Conservation (phyloP, 2,329 filamentous ascomycete genomes). For the Talaromyces sp. region DNA sequence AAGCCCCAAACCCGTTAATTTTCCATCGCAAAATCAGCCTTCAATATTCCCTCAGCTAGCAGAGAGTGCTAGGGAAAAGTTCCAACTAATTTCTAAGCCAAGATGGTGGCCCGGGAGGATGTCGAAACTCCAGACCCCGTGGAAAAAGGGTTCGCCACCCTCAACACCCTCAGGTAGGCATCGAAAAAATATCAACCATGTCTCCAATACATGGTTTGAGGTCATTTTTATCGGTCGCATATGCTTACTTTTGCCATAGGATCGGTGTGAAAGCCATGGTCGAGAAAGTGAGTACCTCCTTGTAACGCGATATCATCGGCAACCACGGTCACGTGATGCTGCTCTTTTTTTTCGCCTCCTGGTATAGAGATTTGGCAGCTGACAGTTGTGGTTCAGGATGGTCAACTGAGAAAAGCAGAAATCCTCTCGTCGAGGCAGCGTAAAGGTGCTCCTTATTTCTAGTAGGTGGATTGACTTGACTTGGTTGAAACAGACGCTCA, state of each 20-base stretch:
- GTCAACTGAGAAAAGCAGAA: conserved; percentile 82
- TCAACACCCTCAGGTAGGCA: conserved; percentile 71
- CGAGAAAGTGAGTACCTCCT: conserved; percentile 54
- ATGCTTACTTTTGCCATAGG: conserved; percentile 37
- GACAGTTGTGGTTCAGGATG: conserved; percentile 49
- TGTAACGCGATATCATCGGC: conserved; percentile 14
- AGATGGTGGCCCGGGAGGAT: conserved; percentile 54
- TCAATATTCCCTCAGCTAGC: not conserved
- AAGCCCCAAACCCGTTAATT: not conserved
- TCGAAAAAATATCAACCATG: conserved; percentile 3
- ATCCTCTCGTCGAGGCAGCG: conserved; percentile 91
- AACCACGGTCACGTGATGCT: conserved; percentile 26
- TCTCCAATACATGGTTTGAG: not conserved
- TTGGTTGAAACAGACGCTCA: conserved; percentile 12
- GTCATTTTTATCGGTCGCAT: conserved; percentile 29
- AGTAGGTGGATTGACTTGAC: conserved; percentile 40
- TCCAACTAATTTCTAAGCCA: conserved; percentile 10
- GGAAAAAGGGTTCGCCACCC: conserved; percentile 75
- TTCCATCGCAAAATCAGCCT: not conserved
- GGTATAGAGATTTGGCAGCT: not conserved
- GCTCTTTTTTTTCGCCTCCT: not conserved
- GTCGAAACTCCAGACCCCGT: conserved; percentile 53
- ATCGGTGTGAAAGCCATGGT: conserved; percentile 63
- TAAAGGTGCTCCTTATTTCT: conserved; percentile 82
- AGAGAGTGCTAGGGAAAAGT: not conserved